These are phyloP conservation scores for Aureobasidium mangrovei DNA, from an alignment of 2,329 filamentous ascomycete species.

Conservation along the genomic window DNA sequence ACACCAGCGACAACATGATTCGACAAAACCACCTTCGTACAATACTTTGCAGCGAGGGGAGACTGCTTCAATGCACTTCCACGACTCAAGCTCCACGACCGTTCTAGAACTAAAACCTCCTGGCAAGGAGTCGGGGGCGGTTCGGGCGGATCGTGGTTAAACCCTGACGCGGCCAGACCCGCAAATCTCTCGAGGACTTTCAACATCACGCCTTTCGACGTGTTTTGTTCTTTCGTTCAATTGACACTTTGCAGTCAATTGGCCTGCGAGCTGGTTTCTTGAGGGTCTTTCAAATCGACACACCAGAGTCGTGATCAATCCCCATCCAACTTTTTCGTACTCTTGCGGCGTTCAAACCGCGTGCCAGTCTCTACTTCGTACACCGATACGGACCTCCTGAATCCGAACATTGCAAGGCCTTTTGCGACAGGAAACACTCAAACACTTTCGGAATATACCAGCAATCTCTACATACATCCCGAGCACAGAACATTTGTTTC, in stretches of 20 bases:
- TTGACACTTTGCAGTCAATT: neutral
- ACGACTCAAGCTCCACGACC: too few relatives aligned
- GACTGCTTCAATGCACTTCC: neutral
- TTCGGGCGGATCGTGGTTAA: constrained; percentile 8
- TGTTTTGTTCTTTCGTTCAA: neutral
- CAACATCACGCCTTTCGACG: neutral
- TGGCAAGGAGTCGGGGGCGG: neutral
- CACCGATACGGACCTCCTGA: neutral
- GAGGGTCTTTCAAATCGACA: too few relatives aligned
- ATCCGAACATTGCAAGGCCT: neutral
- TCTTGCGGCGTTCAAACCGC: neutral
- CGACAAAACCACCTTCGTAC: too few relatives aligned
- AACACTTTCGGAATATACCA: neutral
- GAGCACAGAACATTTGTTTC: too few relatives aligned
- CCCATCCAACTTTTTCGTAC: neutral
- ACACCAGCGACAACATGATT: too few relatives aligned
- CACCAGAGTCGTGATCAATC: too few relatives aligned
- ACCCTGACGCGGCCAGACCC: constrained; percentile 12
- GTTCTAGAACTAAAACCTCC: too few relatives aligned
- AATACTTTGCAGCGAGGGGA: constrained; percentile 1
- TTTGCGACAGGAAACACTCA: neutral
- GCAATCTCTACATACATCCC: too few relatives aligned
- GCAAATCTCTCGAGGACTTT: constrained; percentile 5
- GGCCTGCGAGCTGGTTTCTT: neutral
- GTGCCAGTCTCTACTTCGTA: neutral